These are phyloP conservation scores for Hypocreales sp. DNA, from an alignment of 2,329 filamentous ascomycete genomes.

Conservation along the genomic window DNA sequence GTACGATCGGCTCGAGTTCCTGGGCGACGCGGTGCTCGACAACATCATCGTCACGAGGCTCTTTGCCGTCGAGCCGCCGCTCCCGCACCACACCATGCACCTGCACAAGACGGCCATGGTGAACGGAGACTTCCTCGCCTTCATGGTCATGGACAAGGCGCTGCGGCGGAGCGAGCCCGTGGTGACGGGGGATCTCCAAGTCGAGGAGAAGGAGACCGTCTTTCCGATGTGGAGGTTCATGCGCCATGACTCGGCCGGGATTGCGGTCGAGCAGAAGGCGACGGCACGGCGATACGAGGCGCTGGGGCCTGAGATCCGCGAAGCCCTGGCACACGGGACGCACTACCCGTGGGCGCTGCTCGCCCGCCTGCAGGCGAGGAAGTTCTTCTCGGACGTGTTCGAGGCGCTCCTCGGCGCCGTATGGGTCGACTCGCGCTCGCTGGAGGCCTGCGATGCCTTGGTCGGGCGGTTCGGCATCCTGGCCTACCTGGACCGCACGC, in stretches of 20 bases:
- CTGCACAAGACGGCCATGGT: slow-evolving; percentile 59
- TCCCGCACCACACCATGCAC: slow-evolving; percentile 51
- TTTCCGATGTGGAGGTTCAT: slow-evolving; percentile 55
- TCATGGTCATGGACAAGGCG: slow-evolving; percentile 43
- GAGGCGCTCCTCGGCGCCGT: slow-evolving; percentile 71
- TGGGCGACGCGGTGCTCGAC: slow-evolving; percentile 79
- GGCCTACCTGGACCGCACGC: slow-evolving; percentile 41
- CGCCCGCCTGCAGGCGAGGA: slow-evolving; percentile 47
- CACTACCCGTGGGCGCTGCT: slow-evolving; percentile 68
- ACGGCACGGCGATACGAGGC: slow-evolving; percentile 28
- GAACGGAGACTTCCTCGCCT: slow-evolving; percentile 69
- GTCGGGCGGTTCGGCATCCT: slow-evolving; percentile 51
- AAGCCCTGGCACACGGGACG: slow-evolving; percentile 29
- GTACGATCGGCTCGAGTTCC: slow-evolving; percentile 68
- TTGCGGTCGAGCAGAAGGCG: slow-evolving; percentile 29
- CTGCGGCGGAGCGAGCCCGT: slow-evolving; percentile 9
- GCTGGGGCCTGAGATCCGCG: slow-evolving; percentile 31
- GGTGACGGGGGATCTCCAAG: slow-evolving; percentile 4
- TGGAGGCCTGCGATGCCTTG: slow-evolving; percentile 43
- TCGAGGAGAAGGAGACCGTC: slow-evolving; percentile 7
- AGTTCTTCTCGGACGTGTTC: slow-evolving; percentile 72
- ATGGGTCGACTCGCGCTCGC: slow-evolving; percentile 60
- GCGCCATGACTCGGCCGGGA: slow-evolving; percentile 34
- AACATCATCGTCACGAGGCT: slow-evolving; percentile 53
- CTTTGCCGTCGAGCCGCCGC: slow-evolving; percentile 26